Percentiles rank a stretch among this genome's conserved stretches.
phyloP scores from a whole-genome alignment of 1,284 basidiomycete genomes.

The Cryptococcus sp. region DNA sequence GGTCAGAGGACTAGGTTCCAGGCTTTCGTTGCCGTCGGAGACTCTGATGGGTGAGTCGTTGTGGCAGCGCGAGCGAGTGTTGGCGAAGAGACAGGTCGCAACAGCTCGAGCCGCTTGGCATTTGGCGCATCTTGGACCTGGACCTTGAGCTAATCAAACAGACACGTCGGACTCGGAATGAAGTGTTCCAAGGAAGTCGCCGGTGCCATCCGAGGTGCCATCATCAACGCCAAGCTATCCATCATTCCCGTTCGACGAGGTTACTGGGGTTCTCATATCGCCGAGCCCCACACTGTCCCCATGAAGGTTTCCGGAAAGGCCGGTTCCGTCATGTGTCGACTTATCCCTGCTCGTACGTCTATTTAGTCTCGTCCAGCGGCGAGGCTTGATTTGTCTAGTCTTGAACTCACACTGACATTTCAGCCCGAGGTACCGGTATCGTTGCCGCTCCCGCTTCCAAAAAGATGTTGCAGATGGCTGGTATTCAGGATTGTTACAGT shows the following conservation, averaged over 20 bases:
- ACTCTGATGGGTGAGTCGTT: slow-evolving; percentile 70
- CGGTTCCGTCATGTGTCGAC: slow-evolving; percentile 98
- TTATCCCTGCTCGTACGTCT: slow-evolving; percentile 78
- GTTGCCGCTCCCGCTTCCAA: slow-evolving; percentile 98
- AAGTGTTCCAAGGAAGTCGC: slow-evolving; percentile 99
- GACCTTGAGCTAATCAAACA: slow-evolving; percentile 2
- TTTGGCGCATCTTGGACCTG: too few relatives aligned
- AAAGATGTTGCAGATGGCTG: slow-evolving; percentile 94
- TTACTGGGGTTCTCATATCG: slow-evolving; percentile 98
- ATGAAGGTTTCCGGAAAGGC: slow-evolving; percentile 98
- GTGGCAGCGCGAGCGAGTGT: background rate
- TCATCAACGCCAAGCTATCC: slow-evolving; percentile 96
- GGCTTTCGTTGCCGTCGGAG: slow-evolving; percentile 99
- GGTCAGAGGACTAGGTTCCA: slow-evolving; percentile 99
- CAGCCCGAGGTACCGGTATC: slow-evolving; percentile 92
- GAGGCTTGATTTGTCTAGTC: background rate
- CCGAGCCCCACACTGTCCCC: slow-evolving; percentile 98
- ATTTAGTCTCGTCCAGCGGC: background rate
- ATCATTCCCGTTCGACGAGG: slow-evolving; percentile 97
- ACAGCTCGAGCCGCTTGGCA: too few relatives aligned
- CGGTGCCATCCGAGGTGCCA: slow-evolving; percentile 97
- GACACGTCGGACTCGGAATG: slow-evolving; percentile 96
- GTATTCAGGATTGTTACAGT: slow-evolving; percentile 74
- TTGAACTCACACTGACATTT: background rate
- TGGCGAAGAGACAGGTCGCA: too few relatives aligned